Percentiles rank a stretch among this genome's conserved stretches.
Conservation (phyloP, 2,329 filamentous ascomycete species). For the Aspergillus novoparasiticus region DNA sequence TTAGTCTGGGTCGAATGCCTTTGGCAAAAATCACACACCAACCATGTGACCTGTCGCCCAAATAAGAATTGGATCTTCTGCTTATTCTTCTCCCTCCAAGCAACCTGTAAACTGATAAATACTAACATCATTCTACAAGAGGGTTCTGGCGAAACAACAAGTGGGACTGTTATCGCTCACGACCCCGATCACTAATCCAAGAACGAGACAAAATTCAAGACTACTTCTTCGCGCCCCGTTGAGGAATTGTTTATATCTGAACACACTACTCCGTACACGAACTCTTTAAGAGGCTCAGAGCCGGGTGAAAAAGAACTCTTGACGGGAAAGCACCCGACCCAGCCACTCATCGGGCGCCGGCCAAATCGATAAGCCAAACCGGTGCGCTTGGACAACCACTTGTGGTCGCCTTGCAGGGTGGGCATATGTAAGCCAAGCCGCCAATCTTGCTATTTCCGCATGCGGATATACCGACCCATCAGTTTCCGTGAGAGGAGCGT, state of each 20-base stretch:
- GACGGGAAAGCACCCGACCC: neutral
- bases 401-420: neutral
- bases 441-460: neutral
- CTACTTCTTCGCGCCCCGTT: neutral
- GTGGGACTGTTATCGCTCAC: too few relatives aligned
- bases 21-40: too few relatives aligned
- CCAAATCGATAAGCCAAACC: neutral
- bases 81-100: neutral
- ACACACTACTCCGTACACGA: neutral
- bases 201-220: neutral
- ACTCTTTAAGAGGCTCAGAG: neutral
- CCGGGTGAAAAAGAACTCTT: neutral
- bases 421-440: constrained; percentile 3
- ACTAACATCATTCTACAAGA: too few relatives aligned
- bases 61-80: neutral
- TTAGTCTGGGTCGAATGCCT: too few relatives aligned
- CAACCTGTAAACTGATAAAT: too few relatives aligned
- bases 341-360: neutral
- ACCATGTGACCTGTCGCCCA: neutral
- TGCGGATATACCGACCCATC: neutral
- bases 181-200: too few relatives aligned
- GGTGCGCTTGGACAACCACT: neutral
- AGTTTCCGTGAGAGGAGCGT: neutral
- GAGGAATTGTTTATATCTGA: neutral
- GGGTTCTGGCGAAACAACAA: too few relatives aligned